Conservation (phyloP, 768 basidiomycete genomes). For the Suillus decipiens region DNA sequence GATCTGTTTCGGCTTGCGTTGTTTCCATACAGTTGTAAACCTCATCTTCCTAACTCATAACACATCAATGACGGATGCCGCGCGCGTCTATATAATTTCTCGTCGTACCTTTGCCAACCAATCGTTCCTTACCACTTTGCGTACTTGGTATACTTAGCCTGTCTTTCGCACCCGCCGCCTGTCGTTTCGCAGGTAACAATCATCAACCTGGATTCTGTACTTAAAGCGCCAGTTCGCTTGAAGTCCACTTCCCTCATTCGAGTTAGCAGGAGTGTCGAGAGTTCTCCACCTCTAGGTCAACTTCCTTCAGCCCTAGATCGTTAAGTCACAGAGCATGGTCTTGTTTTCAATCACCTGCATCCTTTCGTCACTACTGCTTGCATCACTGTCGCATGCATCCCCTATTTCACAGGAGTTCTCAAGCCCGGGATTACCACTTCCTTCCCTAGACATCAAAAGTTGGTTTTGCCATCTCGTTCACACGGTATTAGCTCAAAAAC, state of each 20-base stretch:
- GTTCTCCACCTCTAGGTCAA: slow-evolving; percentile 1
- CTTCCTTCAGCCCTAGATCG: slow-evolving; percentile 1
- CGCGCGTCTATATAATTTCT: slow-evolving; percentile 10
- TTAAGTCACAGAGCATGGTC: slow-evolving; percentile 41
- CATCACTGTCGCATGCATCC: slow-evolving; percentile 33
- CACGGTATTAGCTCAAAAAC: slow-evolving; percentile 28
- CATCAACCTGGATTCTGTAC: slow-evolving; percentile 10
- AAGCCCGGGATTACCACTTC: slow-evolving; percentile 31
- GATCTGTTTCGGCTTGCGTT: slow-evolving; percentile 16
- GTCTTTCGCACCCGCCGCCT: slow-evolving; percentile 3
- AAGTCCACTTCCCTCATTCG: background rate
- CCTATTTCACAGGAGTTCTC: slow-evolving; percentile 20
- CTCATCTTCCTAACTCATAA: slow-evolving; percentile 1
- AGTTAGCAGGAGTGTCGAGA: slow-evolving; percentile 10
- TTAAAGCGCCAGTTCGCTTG: slow-evolving; percentile 4
- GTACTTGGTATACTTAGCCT: background rate
- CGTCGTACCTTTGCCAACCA: slow-evolving; percentile 11
- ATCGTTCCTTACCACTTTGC: slow-evolving; percentile 14
- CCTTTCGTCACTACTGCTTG: slow-evolving; percentile 32
- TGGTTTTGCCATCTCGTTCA: slow-evolving; percentile 50
- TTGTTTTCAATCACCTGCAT: slow-evolving; percentile 31
- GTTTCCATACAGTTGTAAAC: slow-evolving; percentile 17
- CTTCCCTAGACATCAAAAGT: slow-evolving; percentile 28
- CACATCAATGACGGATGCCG: background rate
- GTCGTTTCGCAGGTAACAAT: slow-evolving; percentile 18